phyloP scores from a whole-genome alignment of 352 stramenopile genomes.

The Phytopythium montanum region DNA sequence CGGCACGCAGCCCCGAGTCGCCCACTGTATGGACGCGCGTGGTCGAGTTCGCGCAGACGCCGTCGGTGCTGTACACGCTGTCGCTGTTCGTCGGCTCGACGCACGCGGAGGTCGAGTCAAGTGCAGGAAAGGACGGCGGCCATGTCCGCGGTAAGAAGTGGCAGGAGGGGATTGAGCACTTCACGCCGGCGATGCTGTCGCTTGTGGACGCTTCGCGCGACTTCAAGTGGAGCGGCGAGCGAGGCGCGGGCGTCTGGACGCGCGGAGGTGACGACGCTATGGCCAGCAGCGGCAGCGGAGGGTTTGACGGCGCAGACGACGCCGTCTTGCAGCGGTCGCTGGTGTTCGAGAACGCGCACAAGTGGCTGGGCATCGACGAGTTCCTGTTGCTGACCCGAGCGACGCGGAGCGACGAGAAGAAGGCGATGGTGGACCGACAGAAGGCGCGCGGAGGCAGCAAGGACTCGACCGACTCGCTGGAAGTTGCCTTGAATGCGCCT shows the following conservation, averaged over 20 bases:
- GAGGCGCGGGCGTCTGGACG: neutral
- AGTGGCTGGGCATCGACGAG: constrained; percentile 72
- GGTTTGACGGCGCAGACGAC: constrained; percentile 19
- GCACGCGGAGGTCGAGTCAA: neutral
- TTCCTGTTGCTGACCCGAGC: constrained; percentile 58
- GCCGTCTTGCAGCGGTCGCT: constrained; percentile 19
- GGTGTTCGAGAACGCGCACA: constrained; percentile 38
- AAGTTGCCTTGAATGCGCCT: neutral
- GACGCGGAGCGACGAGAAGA: constrained; percentile 19
- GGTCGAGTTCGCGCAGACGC: constrained; percentile 21
- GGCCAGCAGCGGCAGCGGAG: constrained; percentile 4
- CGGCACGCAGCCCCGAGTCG: neutral
- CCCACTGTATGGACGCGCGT: constrained; percentile 29
- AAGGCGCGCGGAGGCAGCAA: neutral
- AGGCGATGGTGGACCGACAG: neutral
- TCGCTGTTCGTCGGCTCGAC: constrained; percentile 34
- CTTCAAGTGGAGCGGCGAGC: constrained; percentile 26
- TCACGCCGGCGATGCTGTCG: constrained; percentile 75
- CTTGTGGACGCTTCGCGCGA: constrained; percentile 50
- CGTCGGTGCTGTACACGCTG: constrained; percentile 38
- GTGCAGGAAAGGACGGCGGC: neutral
- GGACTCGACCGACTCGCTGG: neutral
- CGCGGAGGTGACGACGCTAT: neutral
- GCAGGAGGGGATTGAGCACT: constrained; percentile 66
- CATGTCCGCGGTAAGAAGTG: constrained; percentile 36